Percentiles rank a stretch among this genome's conserved stretches.
These are phyloP conservation scores for Panus rudis DNA, from an alignment of 768 basidiomycete genomes.

Conservation along the genomic window DNA sequence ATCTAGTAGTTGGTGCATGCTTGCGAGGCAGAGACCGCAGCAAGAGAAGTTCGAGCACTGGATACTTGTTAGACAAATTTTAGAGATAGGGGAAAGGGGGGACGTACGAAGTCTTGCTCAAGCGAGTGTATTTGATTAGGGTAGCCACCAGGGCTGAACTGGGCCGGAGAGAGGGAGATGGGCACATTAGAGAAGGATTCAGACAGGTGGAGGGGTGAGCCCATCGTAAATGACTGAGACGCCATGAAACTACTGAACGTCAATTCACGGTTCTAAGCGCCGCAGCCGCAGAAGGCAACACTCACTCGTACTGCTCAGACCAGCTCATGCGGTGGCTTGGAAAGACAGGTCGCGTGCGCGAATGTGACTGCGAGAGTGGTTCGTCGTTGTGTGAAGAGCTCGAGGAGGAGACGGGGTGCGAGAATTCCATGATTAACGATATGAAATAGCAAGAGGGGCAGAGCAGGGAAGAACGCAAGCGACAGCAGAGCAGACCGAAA, in stretches of 20 bases:
- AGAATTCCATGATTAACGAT: no score
- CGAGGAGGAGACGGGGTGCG: no score
- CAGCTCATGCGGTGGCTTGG: background rate
- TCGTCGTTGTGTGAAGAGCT: no score
- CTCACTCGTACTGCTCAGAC: background rate
- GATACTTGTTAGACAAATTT: background rate
- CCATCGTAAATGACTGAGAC: background rate
- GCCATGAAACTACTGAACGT: background rate
- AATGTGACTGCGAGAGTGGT: no score
- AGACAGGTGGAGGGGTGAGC: background rate
- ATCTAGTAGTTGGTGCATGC: slow-evolving; percentile 44
- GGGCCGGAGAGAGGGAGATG: background rate
- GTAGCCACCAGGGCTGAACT: background rate
- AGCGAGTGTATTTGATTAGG: slow-evolving; percentile 5
- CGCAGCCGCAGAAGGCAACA: background rate
- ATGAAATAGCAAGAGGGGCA: no score
- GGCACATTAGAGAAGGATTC: background rate
- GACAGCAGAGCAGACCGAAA: no score
- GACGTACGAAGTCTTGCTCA: slow-evolving; percentile 11
- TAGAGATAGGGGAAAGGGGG: background rate
- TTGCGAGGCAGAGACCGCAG: slow-evolving; percentile 37
- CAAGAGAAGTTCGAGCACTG: slow-evolving; percentile 42
- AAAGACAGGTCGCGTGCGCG: no score
- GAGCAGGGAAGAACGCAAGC: no score
- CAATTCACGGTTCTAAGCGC: background rate